Percentiles rank a stretch among this genome's conserved stretches.
Conservation (phyloP, 306 rosid genomes). For the Quercus dentata region DNA sequence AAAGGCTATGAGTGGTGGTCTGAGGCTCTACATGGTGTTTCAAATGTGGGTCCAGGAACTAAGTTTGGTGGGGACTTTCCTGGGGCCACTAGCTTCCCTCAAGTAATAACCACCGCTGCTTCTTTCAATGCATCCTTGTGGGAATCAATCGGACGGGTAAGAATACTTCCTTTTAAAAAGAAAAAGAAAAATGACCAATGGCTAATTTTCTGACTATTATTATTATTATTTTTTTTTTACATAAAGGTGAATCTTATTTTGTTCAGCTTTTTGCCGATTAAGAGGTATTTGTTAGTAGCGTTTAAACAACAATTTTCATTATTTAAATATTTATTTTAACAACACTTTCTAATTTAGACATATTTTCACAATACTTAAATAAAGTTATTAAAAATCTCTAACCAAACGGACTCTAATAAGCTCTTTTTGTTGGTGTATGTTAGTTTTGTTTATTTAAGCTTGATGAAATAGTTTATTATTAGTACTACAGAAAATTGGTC, state of each 20-base stretch:
- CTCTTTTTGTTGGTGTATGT: neutral
- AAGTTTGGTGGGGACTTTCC: slow-evolving; percentile 60
- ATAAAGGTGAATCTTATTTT: neutral
- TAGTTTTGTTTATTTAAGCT: too few relatives aligned
- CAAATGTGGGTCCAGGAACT: slow-evolving; percentile 86
- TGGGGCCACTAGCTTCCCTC: slow-evolving; percentile 88
- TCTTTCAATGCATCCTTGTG: slow-evolving; percentile 83
- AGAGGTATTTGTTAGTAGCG: fast-evolving
- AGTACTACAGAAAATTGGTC: too few relatives aligned
- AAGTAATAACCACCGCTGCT: slow-evolving; percentile 94
- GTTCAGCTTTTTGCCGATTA: neutral
- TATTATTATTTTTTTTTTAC: neutral
- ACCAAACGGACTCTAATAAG: fast-evolving
- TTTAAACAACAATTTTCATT: too few relatives aligned
- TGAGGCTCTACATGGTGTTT: slow-evolving; percentile 95
- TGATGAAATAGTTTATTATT: too few relatives aligned
- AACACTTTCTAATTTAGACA: too few relatives aligned
- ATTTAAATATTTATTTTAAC: too few relatives aligned
- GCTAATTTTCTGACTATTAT: neutral
- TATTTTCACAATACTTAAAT: too few relatives aligned
- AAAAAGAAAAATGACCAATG: neutral
- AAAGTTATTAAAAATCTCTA: fast-evolving
- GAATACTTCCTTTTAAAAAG: neutral
- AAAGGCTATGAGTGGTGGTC: slow-evolving; percentile 95
- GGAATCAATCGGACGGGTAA: slow-evolving; percentile 93